These are phyloP conservation scores for Xerocomellus dryophilus DNA, from an alignment of 768 basidiomycete genomes.

Conservation along the genomic window DNA sequence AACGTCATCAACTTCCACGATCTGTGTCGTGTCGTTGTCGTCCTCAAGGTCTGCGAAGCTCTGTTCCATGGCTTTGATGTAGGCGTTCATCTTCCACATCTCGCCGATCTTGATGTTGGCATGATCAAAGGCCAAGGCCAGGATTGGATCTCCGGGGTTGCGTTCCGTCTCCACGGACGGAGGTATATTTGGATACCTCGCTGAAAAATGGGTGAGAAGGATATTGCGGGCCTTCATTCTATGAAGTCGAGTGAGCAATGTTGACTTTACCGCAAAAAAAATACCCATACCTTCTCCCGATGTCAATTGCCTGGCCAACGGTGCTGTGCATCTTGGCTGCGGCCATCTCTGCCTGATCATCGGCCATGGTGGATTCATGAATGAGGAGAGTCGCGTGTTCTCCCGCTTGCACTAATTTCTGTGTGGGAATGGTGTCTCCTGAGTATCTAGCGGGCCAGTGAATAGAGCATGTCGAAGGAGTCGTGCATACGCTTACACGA, in stretches of 20 bases:
- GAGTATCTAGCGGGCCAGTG: constrained; percentile 62
- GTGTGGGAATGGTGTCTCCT: constrained; percentile 82
- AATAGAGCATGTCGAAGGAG: neutral
- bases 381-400: constrained; percentile 75
- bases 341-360: constrained; percentile 76
- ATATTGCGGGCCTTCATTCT: constrained; percentile 86
- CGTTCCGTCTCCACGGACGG: constrained; percentile 32
- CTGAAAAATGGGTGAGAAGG: constrained; percentile 94
- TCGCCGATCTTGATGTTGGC: constrained; percentile 66
- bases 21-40: constrained; percentile 31
- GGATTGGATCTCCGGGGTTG: constrained; percentile 37
- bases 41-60: constrained; percentile 54
- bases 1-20: constrained; percentile 14
- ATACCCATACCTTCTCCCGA: constrained; percentile 60
- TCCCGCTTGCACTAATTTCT: constrained; percentile 63
- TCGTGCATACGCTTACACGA: constrained; percentile 31
- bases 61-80: constrained; percentile 67
- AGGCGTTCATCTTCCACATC: constrained; percentile 84
- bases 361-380: constrained; percentile 91
- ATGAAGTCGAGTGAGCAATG: neutral
- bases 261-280: neutral
- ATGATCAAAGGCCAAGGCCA: constrained; percentile 83
- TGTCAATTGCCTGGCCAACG: constrained; percentile 78
- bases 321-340: constrained; percentile 82
- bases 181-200: constrained; percentile 87